Evolutionary conservation across 306 rosid genomes (phyloP).

Genomic region (Calophaca sinica): DNA sequence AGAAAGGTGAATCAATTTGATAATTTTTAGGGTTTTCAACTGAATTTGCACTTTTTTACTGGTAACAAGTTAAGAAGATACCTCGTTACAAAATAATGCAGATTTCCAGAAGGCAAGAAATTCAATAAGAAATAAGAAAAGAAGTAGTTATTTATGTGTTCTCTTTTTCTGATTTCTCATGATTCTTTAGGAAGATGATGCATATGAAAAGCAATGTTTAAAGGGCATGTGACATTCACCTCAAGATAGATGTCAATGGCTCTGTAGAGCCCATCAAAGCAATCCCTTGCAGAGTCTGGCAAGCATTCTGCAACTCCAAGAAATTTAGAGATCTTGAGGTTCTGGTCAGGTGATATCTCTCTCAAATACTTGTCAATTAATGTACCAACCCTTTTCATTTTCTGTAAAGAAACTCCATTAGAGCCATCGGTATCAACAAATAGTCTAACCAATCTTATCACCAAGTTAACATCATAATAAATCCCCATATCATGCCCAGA

Average conservation of each 20-base stretch:
- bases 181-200: slow-evolving; percentile 38
- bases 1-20: too few species aligned
- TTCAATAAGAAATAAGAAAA: slow-evolving; percentile 4
- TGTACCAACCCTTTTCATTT: slow-evolving; percentile 73
- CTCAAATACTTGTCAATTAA: slow-evolving; percentile 75
- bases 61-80: too few species aligned
- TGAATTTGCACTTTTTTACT: too few species aligned
- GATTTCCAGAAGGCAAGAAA: neutral
- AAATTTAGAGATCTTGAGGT: slow-evolving; percentile 76
- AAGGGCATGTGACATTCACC: slow-evolving; percentile 54
- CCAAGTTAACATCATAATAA: slow-evolving; percentile 76
- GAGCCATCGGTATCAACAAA: slow-evolving; percentile 54
- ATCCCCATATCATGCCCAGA: slow-evolving; percentile 67
- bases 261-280: slow-evolving; percentile 75
- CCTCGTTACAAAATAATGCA: too few species aligned
- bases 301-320: slow-evolving; percentile 83
- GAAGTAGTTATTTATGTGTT: neutral
- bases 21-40: too few species aligned
- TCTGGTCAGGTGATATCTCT: slow-evolving; percentile 89
- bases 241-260: slow-evolving; percentile 85
- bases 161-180: slow-evolving; percentile 11
- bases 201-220: slow-evolving; percentile 35
- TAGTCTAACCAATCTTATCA: slow-evolving; percentile 68
- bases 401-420: slow-evolving; percentile 52
- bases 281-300: slow-evolving; percentile 77